These are phyloP conservation scores for Fagus sylvatica DNA, from an alignment of 306 rosid genomes.

Conservation along the genomic window DNA sequence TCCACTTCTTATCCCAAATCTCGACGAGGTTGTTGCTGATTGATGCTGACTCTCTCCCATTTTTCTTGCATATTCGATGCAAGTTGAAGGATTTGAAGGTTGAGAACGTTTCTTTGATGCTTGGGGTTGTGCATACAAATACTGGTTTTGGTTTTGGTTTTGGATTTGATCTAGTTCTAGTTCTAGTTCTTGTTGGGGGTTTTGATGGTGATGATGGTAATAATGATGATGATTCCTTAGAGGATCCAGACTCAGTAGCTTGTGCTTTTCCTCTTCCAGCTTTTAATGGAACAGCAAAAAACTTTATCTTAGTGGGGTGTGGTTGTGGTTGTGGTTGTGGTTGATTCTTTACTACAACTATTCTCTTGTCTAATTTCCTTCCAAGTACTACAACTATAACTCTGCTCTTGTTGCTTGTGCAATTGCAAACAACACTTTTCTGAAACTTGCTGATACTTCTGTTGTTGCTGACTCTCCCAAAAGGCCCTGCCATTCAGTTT, in stretches of 20 bases:
- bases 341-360: slow-evolving; percentile 4
- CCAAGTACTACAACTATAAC: not conserved
- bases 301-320: slow-evolving; percentile 23
- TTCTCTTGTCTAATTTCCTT: slow-evolving; percentile 12
- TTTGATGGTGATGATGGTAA: not conserved
- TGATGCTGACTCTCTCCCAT: slow-evolving; percentile 56
- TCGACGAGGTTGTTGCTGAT: slow-evolving; percentile 34
- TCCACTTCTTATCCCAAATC: slow-evolving; percentile 41
- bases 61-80: slow-evolving; percentile 66
- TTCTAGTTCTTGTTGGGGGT: slow-evolving; percentile 16
- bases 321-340: too few species aligned
- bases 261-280: slow-evolving; percentile 68
- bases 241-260: slow-evolving; percentile 85
- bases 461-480: slow-evolving; percentile 37
- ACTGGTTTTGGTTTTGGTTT: slow-evolving; percentile 18
- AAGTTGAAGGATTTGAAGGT: slow-evolving; percentile 25
- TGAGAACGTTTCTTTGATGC: slow-evolving; percentile 41
- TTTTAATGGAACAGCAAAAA: slow-evolving; percentile 36
- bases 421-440: slow-evolving; percentile 35
- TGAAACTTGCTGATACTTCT: slow-evolving; percentile 35
- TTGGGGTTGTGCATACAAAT: slow-evolving; percentile 23
- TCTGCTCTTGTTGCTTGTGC: slow-evolving; percentile 34
- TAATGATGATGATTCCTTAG: slow-evolving; percentile 40
- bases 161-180: slow-evolving; percentile 4
- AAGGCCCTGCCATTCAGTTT: slow-evolving; percentile 69